Conservation (phyloP, 441 rosid species). For the Arabidopsis lyrata region DNA sequence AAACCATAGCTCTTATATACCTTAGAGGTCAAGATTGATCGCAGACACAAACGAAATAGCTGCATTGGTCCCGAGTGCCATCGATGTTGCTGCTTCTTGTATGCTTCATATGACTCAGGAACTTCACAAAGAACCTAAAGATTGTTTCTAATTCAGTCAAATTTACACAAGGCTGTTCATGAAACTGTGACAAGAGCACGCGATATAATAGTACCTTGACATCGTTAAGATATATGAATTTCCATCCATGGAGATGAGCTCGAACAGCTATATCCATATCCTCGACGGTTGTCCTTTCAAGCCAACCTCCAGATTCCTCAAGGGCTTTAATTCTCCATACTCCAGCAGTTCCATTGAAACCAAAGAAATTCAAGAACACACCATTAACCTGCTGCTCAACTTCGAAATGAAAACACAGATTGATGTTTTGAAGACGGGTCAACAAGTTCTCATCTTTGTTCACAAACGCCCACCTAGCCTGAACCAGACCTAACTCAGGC, state of each 20-base stretch:
- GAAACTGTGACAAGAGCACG: not conserved
- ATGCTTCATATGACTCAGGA: slow-evolving; percentile 92
- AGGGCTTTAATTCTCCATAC: slow-evolving; percentile 95
- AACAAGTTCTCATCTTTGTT: slow-evolving; percentile 91
- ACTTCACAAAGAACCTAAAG: slow-evolving; percentile 84
- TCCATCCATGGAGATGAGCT: slow-evolving; percentile 96
- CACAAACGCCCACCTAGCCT: slow-evolving; percentile 91
- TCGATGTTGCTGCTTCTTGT: slow-evolving; percentile 94
- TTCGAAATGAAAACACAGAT: slow-evolving; percentile 91
- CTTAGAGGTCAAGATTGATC: slow-evolving; percentile 74
- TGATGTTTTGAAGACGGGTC: slow-evolving; percentile 94
- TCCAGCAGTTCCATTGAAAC: slow-evolving; percentile 98
- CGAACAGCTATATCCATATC: slow-evolving; percentile 98
- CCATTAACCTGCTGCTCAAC: slow-evolving; percentile 97
- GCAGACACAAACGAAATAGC: slow-evolving; percentile 87
- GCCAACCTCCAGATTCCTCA: slow-evolving; percentile 96
- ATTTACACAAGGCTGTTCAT: not conserved
- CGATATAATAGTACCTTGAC: slow-evolving; percentile 63
- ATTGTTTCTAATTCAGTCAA: slow-evolving; percentile 2
- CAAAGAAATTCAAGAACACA: slow-evolving; percentile 82
- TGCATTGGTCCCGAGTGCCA: slow-evolving; percentile 97
- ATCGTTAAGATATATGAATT: slow-evolving; percentile 86
- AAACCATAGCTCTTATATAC: slow-evolving; percentile 44
- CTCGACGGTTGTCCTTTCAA: slow-evolving; percentile 91
- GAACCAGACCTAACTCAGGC: slow-evolving; percentile 85